A percentile compares a stretch with the other conserved stretches of the same genome.
Evolutionary conservation across 2,329 filamentous ascomycete genomes (phyloP).

Genomic region (Trichoderma sp.): DNA sequence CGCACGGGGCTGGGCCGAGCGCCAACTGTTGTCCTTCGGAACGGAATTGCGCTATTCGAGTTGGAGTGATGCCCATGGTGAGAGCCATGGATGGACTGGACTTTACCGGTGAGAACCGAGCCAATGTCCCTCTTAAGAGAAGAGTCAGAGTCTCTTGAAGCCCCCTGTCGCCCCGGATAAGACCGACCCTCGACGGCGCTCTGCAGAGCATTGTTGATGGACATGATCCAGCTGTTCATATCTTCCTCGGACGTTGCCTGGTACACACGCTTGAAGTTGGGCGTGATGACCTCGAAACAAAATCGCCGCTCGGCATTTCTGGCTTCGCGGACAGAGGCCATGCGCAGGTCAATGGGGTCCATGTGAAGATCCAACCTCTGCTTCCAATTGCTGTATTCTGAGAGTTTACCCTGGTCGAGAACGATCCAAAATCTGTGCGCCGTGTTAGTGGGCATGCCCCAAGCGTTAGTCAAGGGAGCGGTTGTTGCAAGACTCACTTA

Average conservation of each 20-base stretch:
- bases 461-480: neutral
- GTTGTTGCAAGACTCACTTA: slow-evolving; percentile 67
- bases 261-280: slow-evolving; percentile 92
- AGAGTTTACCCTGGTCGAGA: slow-evolving; percentile 91
- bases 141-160: slow-evolving; percentile 48
- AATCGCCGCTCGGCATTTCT: slow-evolving; percentile 92
- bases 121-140: slow-evolving; percentile 83
- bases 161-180: slow-evolving; percentile 55
- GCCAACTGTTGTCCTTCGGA: slow-evolving; percentile 87
- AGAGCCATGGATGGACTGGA: slow-evolving; percentile 65
- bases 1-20: slow-evolving; percentile 75
- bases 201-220: slow-evolving; percentile 96
- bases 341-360: slow-evolving; percentile 94
- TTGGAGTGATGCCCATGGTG: slow-evolving; percentile 54
- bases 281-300: slow-evolving; percentile 98
- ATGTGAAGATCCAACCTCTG: slow-evolving; percentile 95
- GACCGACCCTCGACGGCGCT: slow-evolving; percentile 87
- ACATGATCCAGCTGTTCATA: slow-evolving; percentile 93
- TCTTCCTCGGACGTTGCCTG: slow-evolving; percentile 98
- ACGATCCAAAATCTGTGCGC: slow-evolving; percentile 89
- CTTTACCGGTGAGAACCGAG: slow-evolving; percentile 90
- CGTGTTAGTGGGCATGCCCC: slow-evolving; percentile 29
- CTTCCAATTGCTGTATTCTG: slow-evolving; percentile 99
- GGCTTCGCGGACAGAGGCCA: slow-evolving; percentile 95
- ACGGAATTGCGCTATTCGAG: slow-evolving; percentile 59